These are phyloP conservation scores for Leccinum broughii DNA, from an alignment of 768 basidiomycete genomes.

Conservation along the genomic window DNA sequence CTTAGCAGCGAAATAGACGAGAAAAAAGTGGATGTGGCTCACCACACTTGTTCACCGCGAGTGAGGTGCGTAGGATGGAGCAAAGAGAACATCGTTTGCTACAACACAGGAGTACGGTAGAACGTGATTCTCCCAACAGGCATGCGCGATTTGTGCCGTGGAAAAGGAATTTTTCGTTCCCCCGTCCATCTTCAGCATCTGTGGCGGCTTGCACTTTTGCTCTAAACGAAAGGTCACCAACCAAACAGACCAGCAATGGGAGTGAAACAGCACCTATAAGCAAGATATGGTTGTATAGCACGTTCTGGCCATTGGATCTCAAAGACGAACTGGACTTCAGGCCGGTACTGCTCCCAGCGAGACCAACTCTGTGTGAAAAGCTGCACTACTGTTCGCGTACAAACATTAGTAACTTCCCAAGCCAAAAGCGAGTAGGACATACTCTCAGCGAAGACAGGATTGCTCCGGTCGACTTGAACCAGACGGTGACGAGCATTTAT, in stretches of 20 bases:
- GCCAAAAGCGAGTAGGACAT: background rate
- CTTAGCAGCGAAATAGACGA: slow-evolving; percentile 1
- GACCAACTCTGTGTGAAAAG: slow-evolving; percentile 12
- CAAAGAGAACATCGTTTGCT: slow-evolving; percentile 15
- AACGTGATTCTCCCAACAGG: slow-evolving; percentile 15
- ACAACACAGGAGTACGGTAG: slow-evolving; percentile 7
- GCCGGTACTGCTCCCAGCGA: slow-evolving; percentile 11
- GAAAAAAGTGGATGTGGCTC: background rate
- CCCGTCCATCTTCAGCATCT: slow-evolving; percentile 5
- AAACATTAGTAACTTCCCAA: background rate
- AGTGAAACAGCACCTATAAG: slow-evolving; percentile 7
- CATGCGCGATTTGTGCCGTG: slow-evolving; percentile 19
- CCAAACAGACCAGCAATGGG: background rate
- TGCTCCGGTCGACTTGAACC: slow-evolving; percentile 8
- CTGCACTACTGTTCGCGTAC: slow-evolving; percentile 5
- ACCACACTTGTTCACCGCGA: slow-evolving; percentile 16
- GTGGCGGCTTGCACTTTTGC: slow-evolving; percentile 8
- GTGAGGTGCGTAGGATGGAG: slow-evolving; percentile 14
- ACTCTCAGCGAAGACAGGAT: slow-evolving; percentile 12
- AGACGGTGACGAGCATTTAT: slow-evolving; percentile 9
- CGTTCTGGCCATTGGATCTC: slow-evolving; percentile 13
- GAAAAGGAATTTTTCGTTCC: slow-evolving; percentile 15
- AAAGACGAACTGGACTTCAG: slow-evolving; percentile 15
- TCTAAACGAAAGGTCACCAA: slow-evolving; percentile 2
- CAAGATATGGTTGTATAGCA: slow-evolving; percentile 12